Evolutionary conservation across 1,139 yeast genomes (phyloP), one percentile per base, ranked within the genome.

Genomic region (Keqinozyma sinolaborantium): DNA sequence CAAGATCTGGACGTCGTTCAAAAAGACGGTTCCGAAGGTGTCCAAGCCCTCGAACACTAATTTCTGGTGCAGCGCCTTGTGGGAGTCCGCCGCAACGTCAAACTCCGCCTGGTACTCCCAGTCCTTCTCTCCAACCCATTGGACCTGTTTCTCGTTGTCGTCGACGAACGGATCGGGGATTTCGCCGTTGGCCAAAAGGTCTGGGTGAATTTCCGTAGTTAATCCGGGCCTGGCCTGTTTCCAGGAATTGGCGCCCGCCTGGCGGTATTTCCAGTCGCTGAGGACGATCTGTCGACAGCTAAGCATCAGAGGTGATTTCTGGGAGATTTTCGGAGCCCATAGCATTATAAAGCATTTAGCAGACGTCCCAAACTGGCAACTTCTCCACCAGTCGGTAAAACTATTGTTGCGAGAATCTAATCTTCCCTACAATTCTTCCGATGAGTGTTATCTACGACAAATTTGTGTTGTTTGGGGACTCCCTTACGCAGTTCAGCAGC

Each of bases 381-480:
- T n/a, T n/a, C n/a, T n/a, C n/a, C n/a, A n/a, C n/a, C n/a, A n/a
- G n/a, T n/a, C n/a, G n/a, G n/a, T n/a, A n/a, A n/a, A n/a, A n/a
- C n/a, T n/a, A n/a, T n/a, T n/a, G n/a, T n/a, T n/a, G n/a, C n/a
- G n/a, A n/a, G 21, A 18, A 18, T 18, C 21, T 7, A 18, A 10
- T 10, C 9, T 11, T 14, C 31, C 7, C 31, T 14, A 19, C 14
- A 20, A 11, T 28, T 12, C 28, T 28, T 31, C 33, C 24, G 10
- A 31, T 32, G 32, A 30, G 28, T 15, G 30, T 66, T 39, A 35
- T 43, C 1, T 64, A 53, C 48, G 58, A 68, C 31, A 77, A 75
- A 40, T 65, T 80, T 36, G 46, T 82, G 4, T 56, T 81, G 36
- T 79, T 81, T 51, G 88, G 90, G 2, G 88, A 81, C 53, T 81